Percentiles rank a stretch among this genome's conserved stretches.
Conservation (phyloP, 768 basidiomycete genomes). For the Mycena indigotica region DNA sequence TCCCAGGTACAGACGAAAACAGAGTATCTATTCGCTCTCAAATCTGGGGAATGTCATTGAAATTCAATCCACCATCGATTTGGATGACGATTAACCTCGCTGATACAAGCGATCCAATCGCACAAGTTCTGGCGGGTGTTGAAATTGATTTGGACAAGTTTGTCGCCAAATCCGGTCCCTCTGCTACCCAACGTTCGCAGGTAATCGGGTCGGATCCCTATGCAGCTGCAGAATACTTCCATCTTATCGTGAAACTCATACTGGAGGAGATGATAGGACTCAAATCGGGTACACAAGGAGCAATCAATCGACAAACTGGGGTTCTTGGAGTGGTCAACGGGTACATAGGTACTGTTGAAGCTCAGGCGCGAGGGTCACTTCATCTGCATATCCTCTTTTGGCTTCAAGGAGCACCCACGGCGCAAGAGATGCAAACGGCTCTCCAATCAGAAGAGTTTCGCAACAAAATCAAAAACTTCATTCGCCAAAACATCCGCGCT, state of each 20-base stretch:
- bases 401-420: conserved; percentile 33
- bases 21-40: conserved; percentile 28
- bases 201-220: conserved; percentile 43
- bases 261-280: conserved; percentile 38
- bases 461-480: conserved; percentile 27
- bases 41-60: conserved; percentile 38
- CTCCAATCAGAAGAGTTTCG: conserved; percentile 33
- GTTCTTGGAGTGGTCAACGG: conserved; percentile 33
- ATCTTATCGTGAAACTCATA: conserved; percentile 34
- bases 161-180: conserved; percentile 25
- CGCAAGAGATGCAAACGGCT: conserved; percentile 19
- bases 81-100: conserved; percentile 49
- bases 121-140: conserved; percentile 44
- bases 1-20: conserved; percentile 38
- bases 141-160: conserved; percentile 47
- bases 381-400: conserved; percentile 45
- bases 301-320: conserved; percentile 27
- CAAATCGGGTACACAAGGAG: conserved; percentile 1
- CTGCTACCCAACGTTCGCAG: conserved; percentile 8
- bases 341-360: conserved; percentile 42
- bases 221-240: conserved; percentile 44
- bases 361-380: conserved; percentile 43
- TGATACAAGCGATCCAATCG: conserved; percentile 46
- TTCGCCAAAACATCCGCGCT: conserved; percentile 34
- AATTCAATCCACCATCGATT: conserved; percentile 33